Evolutionary conservation across 2,329 filamentous ascomycete species (phyloP).

Genomic region (Stachybotrys chartarum): DNA sequence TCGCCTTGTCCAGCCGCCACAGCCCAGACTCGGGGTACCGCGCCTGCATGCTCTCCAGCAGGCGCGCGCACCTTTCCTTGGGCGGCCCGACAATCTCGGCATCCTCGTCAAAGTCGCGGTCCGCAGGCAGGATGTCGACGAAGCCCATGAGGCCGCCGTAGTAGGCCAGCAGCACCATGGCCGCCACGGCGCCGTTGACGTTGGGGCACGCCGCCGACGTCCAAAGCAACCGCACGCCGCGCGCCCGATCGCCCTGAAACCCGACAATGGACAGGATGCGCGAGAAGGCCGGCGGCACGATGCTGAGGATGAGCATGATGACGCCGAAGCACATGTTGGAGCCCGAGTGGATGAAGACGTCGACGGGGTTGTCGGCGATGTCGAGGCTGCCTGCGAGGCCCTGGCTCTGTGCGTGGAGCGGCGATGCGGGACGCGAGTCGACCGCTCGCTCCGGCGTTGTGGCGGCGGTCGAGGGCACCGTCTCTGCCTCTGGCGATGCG

Average conservation of each 20-base stretch:
- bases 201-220: slow-evolving; percentile 78
- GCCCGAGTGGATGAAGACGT: slow-evolving; percentile 84
- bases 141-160: slow-evolving; percentile 83
- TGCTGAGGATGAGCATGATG: slow-evolving; percentile 78
- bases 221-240: slow-evolving; percentile 84
- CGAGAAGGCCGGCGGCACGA: slow-evolving; percentile 88
- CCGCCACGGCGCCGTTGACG: slow-evolving; percentile 86
- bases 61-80: slow-evolving; percentile 52
- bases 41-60: slow-evolving; percentile 67
- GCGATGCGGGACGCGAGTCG: background rate
- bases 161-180: slow-evolving; percentile 72
- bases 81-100: slow-evolving; percentile 66
- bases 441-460: slow-evolving; percentile 8
- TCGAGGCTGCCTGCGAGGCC: slow-evolving; percentile 49
- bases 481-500: slow-evolving; percentile 28
- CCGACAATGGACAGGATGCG: slow-evolving; percentile 81
- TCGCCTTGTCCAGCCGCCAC: slow-evolving; percentile 84
- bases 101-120: slow-evolving; percentile 43
- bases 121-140: slow-evolving; percentile 74
- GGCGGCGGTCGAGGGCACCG: slow-evolving; percentile 10
- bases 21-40: slow-evolving; percentile 77
- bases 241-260: slow-evolving; percentile 80
- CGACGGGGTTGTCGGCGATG: slow-evolving; percentile 66
- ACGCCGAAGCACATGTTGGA: slow-evolving; percentile 86
- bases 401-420: background rate